phyloP scores from a whole-genome alignment of 2,329 filamentous ascomycete genomes.

The Boeremia lycopersici region DNA sequence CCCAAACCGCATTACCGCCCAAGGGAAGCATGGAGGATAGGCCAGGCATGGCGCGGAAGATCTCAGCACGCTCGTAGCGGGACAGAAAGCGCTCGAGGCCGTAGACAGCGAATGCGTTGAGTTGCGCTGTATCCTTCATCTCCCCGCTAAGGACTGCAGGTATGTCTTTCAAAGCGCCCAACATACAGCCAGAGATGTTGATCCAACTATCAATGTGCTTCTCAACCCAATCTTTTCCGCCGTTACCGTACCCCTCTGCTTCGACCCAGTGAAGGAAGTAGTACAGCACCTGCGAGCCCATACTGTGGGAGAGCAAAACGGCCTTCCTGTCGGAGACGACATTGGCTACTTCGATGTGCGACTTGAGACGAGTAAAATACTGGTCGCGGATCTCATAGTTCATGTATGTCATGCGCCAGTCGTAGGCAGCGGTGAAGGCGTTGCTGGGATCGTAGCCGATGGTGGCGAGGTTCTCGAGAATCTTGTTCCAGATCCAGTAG shows the following conservation, averaged over 20 bases:
- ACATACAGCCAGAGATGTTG: slow-evolving; percentile 97
- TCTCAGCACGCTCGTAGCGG: slow-evolving; percentile 86
- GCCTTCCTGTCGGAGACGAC: slow-evolving; percentile 77
- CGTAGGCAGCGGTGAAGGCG: slow-evolving; percentile 73
- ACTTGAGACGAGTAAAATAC: slow-evolving; percentile 90
- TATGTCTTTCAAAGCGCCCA: slow-evolving; percentile 88
- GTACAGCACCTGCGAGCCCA: slow-evolving; percentile 95
- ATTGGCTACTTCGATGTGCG: slow-evolving; percentile 84
- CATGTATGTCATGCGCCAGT: slow-evolving; percentile 89
- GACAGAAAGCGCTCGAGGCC: slow-evolving; percentile 94
- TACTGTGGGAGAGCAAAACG: slow-evolving; percentile 89
- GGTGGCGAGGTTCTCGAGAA: slow-evolving; percentile 93
- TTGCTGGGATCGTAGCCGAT: slow-evolving; percentile 92
- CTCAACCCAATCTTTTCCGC: slow-evolving; percentile 89
- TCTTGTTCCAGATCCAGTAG: slow-evolving; percentile 99
- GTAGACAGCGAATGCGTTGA: slow-evolving; percentile 96
- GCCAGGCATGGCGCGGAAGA: slow-evolving; percentile 96
- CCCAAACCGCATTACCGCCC: slow-evolving; percentile 94
- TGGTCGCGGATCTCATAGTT: slow-evolving; percentile 91
- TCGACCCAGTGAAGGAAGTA: slow-evolving; percentile 87
- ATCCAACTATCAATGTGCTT: slow-evolving; percentile 92
- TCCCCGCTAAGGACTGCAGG: slow-evolving; percentile 92
- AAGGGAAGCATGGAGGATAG: slow-evolving; percentile 96
- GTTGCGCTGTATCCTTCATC: slow-evolving; percentile 97
- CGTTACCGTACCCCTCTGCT: slow-evolving; percentile 74